These are phyloP conservation scores for Phytophthora pluvialis DNA, from an alignment of 352 stramenopile species.

Conservation along the genomic window DNA sequence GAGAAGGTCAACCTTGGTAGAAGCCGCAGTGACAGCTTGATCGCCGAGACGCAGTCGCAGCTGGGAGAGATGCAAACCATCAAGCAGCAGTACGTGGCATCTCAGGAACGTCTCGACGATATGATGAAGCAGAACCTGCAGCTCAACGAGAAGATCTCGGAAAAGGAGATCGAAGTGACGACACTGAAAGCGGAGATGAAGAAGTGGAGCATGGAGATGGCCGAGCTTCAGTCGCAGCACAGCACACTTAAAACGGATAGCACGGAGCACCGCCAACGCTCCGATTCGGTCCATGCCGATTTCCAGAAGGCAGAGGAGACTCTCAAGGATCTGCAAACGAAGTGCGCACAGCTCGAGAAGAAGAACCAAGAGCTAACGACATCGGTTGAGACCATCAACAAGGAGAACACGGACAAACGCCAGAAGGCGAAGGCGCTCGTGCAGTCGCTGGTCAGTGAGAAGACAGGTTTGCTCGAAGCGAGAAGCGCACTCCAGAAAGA, in stretches of 20 bases:
- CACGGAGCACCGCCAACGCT: slow-evolving; percentile 49
- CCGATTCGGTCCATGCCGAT: slow-evolving; percentile 46
- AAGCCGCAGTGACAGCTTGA: slow-evolving; percentile 61
- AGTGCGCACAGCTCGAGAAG: slow-evolving; percentile 55
- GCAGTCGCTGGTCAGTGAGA: slow-evolving; percentile 69
- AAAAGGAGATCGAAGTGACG: slow-evolving; percentile 57
- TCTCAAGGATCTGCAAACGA: slow-evolving; percentile 43
- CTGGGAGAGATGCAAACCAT: slow-evolving; percentile 47
- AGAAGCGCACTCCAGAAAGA: slow-evolving; percentile 64
- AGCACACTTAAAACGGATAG: slow-evolving; percentile 50
- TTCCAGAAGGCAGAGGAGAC: slow-evolving; percentile 54
- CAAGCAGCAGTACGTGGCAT: slow-evolving; percentile 45
- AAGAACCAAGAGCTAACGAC: slow-evolving; percentile 59
- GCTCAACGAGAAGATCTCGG: slow-evolving; percentile 60
- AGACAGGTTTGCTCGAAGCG: slow-evolving; percentile 55
- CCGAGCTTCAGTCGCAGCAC: slow-evolving; percentile 48
- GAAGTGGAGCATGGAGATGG: slow-evolving; percentile 48
- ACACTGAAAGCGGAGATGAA: slow-evolving; percentile 55
- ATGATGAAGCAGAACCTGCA: slow-evolving; percentile 60
- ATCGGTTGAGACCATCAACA: slow-evolving; percentile 50
- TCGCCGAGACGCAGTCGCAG: slow-evolving; percentile 59
- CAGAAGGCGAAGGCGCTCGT: slow-evolving; percentile 78
- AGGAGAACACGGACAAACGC: slow-evolving; percentile 69
- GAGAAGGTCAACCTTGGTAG: slow-evolving; percentile 68
- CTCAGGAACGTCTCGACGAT: slow-evolving; percentile 52